A percentile compares a stretch with the other conserved stretches of the same genome.
Evolutionary conservation across 1,139 yeast genomes (phyloP).

Genomic region (Zygosaccharomyces sapae): DNA sequence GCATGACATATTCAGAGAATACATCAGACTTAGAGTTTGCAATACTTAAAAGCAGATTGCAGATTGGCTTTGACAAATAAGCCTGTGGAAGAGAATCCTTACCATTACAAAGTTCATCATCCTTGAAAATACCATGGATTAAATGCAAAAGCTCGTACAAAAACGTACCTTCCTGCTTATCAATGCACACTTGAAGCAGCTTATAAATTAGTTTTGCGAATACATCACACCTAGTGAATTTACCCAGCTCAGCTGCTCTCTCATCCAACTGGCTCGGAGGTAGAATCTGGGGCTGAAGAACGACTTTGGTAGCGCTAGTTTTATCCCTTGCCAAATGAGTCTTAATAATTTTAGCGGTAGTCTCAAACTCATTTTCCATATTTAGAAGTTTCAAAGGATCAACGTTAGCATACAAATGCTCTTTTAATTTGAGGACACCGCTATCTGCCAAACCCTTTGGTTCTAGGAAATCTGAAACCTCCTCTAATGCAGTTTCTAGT

Average conservation of each 20-base stretch:
- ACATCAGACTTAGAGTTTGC: slow-evolving; percentile 41
- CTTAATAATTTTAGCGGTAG: slow-evolving; percentile 40
- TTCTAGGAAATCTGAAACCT: slow-evolving; percentile 47
- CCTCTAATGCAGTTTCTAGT: slow-evolving; percentile 42
- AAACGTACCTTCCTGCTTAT: slow-evolving; percentile 48
- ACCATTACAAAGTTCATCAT: slow-evolving; percentile 48
- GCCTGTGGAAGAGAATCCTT: slow-evolving; percentile 40
- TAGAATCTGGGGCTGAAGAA: slow-evolving; percentile 42
- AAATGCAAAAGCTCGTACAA: slow-evolving; percentile 61
- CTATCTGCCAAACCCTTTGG: slow-evolving; percentile 55
- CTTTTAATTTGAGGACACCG: slow-evolving; percentile 52
- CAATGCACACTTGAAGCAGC: slow-evolving; percentile 49
- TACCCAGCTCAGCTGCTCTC: slow-evolving; percentile 42
- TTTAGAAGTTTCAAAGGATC: slow-evolving; percentile 40
- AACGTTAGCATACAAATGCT: slow-evolving; percentile 41
- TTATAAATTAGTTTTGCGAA: slow-evolving; percentile 59
- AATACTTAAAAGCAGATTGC: slow-evolving; percentile 51
- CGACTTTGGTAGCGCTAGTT: slow-evolving; percentile 42
- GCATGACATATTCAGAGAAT: slow-evolving; percentile 46
- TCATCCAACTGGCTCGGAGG: slow-evolving; percentile 32
- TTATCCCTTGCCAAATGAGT: slow-evolving; percentile 38
- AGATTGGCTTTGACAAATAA: slow-evolving; percentile 53
- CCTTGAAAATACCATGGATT: slow-evolving; percentile 58
- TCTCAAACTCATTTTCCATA: slow-evolving; percentile 40
- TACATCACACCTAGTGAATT: slow-evolving; percentile 47